phyloP scores from a whole-genome alignment of 176 grass and related monocot species.

The Carex cristatella region DNA sequence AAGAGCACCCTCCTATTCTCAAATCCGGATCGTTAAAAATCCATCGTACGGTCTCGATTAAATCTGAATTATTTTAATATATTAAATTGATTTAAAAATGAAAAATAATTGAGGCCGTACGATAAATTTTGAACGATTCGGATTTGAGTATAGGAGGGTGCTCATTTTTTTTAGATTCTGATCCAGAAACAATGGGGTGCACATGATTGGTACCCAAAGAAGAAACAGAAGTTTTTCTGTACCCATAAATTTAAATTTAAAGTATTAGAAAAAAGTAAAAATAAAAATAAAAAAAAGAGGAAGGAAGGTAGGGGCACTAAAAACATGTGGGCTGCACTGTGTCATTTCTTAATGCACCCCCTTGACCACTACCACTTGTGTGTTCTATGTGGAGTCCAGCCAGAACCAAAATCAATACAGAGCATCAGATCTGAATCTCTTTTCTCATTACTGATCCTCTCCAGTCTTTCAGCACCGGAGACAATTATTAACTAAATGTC shows the following conservation, averaged over 20 bases:
- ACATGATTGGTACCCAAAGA: background rate
- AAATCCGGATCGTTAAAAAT: no score
- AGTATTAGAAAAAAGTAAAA: background rate
- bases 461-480: background rate
- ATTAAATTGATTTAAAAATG: no score
- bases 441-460: background rate
- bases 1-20: no score
- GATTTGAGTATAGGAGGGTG: no score
- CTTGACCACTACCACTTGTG: background rate
- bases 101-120: no score
- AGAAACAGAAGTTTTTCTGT: background rate
- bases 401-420: background rate
- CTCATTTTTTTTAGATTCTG: no score
- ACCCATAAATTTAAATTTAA: no score
- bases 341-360: constrained; percentile 8
- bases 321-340: constrained; percentile 19
- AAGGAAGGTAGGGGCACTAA: background rate
- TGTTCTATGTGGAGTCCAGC: constrained; percentile 5
- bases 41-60: no score
- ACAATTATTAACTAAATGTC: background rate
- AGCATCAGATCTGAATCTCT: background rate
- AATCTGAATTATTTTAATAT: no score
- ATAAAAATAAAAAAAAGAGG: background rate
- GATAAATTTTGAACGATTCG: no score
- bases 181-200: background rate